These are phyloP conservation scores for Herpotrichia juniperi DNA, from an alignment of 2,329 filamentous ascomycete species.

Conservation along the genomic window DNA sequence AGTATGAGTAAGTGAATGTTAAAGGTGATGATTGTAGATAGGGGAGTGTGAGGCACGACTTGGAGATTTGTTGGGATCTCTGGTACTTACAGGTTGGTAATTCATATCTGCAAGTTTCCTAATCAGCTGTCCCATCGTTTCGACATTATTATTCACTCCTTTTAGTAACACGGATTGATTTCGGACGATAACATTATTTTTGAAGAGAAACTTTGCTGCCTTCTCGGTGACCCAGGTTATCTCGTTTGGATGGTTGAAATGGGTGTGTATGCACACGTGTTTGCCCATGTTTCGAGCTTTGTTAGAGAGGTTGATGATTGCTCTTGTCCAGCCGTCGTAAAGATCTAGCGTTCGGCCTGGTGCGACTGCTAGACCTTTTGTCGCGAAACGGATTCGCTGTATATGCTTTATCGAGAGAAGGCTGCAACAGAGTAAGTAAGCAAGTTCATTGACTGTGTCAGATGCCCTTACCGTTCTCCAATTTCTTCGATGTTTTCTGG, in stretches of 20 bases:
- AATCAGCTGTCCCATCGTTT: slow-evolving; percentile 61
- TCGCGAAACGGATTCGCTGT: slow-evolving; percentile 65
- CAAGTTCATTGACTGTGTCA: neutral
- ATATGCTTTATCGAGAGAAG: slow-evolving; percentile 65
- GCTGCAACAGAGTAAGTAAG: slow-evolving; percentile 22
- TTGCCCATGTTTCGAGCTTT: slow-evolving; percentile 61
- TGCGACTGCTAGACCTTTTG: slow-evolving; percentile 66
- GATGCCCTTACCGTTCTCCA: slow-evolving; percentile 48
- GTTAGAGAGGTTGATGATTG: slow-evolving; percentile 59
- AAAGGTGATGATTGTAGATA: neutral
- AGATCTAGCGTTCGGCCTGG: slow-evolving; percentile 62
- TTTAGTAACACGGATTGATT: slow-evolving; percentile 65
- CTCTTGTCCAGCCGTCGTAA: slow-evolving; percentile 60
- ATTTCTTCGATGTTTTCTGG: slow-evolving; percentile 60
- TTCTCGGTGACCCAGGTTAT: slow-evolving; percentile 63
- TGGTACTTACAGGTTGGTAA: slow-evolving; percentile 56
- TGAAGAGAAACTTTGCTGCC: slow-evolving; percentile 57
- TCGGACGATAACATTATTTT: slow-evolving; percentile 58
- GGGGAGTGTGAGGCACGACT: neutral
- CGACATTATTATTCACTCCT: slow-evolving; percentile 62
- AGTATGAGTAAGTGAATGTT: neutral
- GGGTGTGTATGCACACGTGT: slow-evolving; percentile 67
- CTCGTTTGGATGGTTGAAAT: slow-evolving; percentile 67
- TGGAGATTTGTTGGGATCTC: too few relatives aligned
- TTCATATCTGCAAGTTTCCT: slow-evolving; percentile 60